A percentile compares a stretch with the other conserved stretches of the same genome.
phyloP scores from a whole-genome alignment of 2,329 filamentous ascomycete genomes.

The Aspergillus tamarii region DNA sequence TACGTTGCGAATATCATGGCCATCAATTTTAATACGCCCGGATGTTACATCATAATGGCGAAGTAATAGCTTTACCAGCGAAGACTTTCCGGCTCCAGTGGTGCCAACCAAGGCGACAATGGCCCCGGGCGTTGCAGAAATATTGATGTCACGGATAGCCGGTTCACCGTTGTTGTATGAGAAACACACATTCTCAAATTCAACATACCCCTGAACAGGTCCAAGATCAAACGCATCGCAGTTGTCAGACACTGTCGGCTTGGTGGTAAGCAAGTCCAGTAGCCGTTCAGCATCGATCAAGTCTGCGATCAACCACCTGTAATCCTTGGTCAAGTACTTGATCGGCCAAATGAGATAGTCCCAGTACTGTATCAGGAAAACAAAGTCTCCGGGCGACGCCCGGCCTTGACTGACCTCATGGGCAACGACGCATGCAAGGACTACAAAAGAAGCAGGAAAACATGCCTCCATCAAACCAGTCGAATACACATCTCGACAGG shows the following conservation, averaged over 20 bases:
- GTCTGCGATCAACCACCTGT: not conserved
- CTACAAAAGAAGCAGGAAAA: not conserved
- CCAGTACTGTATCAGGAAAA: not conserved
- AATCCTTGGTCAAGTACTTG: not conserved
- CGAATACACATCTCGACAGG: not conserved
- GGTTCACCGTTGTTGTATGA: conserved; percentile 55
- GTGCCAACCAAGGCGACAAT: conserved; percentile 61
- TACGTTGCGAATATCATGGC: conserved; percentile 61
- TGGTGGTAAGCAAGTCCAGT: not conserved
- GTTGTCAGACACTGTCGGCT: not conserved
- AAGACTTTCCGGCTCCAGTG: conserved; percentile 62
- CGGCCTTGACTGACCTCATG: not conserved
- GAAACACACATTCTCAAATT: conserved; percentile 56
- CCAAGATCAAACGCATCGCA: not conserved
- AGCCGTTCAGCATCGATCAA: not conserved
- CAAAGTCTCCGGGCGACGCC: not conserved
- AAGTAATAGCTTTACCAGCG: conserved; percentile 58
- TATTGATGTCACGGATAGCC: conserved; percentile 52
- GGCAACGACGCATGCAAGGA: not conserved
- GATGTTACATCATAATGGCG: conserved; percentile 57
- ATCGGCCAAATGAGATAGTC: not conserved
- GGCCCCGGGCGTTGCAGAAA: conserved; percentile 52
- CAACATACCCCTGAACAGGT: conserved; percentile 43
- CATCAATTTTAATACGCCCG: conserved; percentile 57
- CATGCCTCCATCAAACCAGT: not conserved